These are phyloP conservation scores for Acacia acuminata DNA, from an alignment of 306 rosid genomes.

Conservation along the genomic window DNA sequence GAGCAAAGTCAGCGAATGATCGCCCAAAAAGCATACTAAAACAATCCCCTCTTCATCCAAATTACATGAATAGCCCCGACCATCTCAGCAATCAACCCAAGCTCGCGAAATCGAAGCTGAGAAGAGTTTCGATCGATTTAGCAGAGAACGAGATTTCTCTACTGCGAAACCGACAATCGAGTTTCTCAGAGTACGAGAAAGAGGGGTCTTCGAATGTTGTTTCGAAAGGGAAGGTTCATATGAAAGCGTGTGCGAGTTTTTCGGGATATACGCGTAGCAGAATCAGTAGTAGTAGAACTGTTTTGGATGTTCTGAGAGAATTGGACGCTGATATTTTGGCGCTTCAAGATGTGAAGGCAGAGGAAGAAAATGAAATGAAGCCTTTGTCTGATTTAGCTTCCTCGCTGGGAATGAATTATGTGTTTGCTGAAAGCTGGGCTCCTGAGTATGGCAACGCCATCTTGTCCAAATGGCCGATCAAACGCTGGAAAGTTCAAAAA, in stretches of 20 bases:
- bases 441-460: conserved; percentile 95
- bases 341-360: conserved; percentile 94
- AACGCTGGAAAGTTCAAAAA: conserved; percentile 59
- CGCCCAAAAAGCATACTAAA: conserved; percentile 64
- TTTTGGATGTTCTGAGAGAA: conserved; percentile 79
- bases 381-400: conserved; percentile 88
- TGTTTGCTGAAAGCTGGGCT: conserved; percentile 98
- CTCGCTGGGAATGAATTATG: conserved; percentile 79
- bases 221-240: conserved; percentile 37
- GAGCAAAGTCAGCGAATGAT: conserved; percentile 45
- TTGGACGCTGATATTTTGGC: conserved; percentile 85
- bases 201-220: conserved; percentile 25
- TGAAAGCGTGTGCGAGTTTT: conserved; percentile 37
- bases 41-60: conserved; percentile 56
- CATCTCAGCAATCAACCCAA: conserved; percentile 36
- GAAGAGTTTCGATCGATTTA: conserved; percentile 87
- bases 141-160: conserved; percentile 91
- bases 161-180: conserved; percentile 56
- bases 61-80: conserved; percentile 34
- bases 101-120: conserved; percentile 50
- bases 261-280: conserved; percentile 7
- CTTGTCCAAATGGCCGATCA: conserved; percentile 90
- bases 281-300: conserved; percentile 47
- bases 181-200: conserved; percentile 60
- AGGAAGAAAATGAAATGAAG: conserved; percentile 89